These are phyloP conservation scores for Geosmithia flava DNA, from an alignment of 2,329 filamentous ascomycete species.

Conservation along the genomic window DNA sequence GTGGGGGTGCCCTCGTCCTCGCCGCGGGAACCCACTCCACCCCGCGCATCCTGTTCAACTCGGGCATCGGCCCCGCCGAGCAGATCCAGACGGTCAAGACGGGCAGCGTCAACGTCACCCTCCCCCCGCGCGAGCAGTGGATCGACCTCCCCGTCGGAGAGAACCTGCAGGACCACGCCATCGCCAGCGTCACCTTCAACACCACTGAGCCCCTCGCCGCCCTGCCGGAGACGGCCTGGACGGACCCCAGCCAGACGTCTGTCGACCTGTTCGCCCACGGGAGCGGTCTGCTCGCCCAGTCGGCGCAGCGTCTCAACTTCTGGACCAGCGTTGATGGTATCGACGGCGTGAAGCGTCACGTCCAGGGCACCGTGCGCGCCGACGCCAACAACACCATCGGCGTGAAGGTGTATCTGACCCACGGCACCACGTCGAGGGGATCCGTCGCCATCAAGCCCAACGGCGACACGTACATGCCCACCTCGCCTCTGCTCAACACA, in stretches of 20 bases:
- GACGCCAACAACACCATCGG: constrained; percentile 27
- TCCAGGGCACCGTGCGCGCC: constrained; percentile 33
- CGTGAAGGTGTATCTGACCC: constrained; percentile 36
- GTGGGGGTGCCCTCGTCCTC: constrained; percentile 50
- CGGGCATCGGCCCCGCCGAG: constrained; percentile 51
- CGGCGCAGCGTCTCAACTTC: constrained; percentile 32
- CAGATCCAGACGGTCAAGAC: constrained; percentile 33
- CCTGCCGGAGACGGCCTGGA: constrained; percentile 11
- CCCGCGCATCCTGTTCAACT: constrained; percentile 48
- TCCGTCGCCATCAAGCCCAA: constrained; percentile 25
- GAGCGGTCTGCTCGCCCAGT: constrained; percentile 28
- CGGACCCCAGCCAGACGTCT: constrained; percentile 12
- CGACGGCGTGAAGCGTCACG: constrained; percentile 22
- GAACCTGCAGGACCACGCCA: constrained; percentile 35
- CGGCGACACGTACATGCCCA: constrained; percentile 27
- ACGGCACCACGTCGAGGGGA: constrained; percentile 33
- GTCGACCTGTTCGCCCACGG: constrained; percentile 20
- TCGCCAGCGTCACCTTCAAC: constrained; percentile 15
- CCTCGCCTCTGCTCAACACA: constrained; percentile 21
- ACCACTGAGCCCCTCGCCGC: constrained; percentile 11
- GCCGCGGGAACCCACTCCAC: constrained; percentile 56
- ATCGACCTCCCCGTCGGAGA: constrained; percentile 46
- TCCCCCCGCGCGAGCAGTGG: constrained; percentile 38
- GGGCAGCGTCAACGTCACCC: constrained; percentile 33
- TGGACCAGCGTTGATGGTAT: constrained; percentile 29